Percentiles rank a stretch among this genome's conserved stretches.
Conservation (phyloP, 805 yeast genomes). For the Suhomyces tanzawaensis region DNA sequence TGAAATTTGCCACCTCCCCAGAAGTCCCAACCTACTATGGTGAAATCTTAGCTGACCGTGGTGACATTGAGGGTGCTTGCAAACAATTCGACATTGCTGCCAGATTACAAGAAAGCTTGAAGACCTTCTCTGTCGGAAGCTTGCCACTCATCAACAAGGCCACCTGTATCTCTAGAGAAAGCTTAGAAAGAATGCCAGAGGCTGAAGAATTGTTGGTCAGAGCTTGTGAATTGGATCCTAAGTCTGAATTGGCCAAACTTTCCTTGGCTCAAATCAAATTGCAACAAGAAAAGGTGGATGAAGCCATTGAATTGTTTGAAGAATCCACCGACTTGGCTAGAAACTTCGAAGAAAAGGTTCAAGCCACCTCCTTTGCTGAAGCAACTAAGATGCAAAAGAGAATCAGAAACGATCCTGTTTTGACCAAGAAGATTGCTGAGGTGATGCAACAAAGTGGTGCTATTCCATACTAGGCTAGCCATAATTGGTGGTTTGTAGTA, state of each 20-base stretch:
- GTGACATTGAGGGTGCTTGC: slow-evolving; percentile 67
- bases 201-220: slow-evolving; percentile 65
- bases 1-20: slow-evolving; percentile 79
- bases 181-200: slow-evolving; percentile 45
- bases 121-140: slow-evolving; percentile 77
- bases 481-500: too few species aligned
- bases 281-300: slow-evolving; percentile 77
- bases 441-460: slow-evolving; percentile 39
- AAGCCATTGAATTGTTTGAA: slow-evolving; percentile 79
- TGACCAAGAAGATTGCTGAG: slow-evolving; percentile 62
- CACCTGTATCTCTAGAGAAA: slow-evolving; percentile 58
- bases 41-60: slow-evolving; percentile 83
- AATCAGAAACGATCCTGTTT: slow-evolving; percentile 65
- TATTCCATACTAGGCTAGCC: slow-evolving; percentile 7
- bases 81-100: slow-evolving; percentile 85
- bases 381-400: slow-evolving; percentile 88
- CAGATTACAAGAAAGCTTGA: slow-evolving; percentile 70
- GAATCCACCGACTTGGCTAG: slow-evolving; percentile 81
- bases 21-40: slow-evolving; percentile 96
- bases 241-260: slow-evolving; percentile 82
- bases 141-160: slow-evolving; percentile 90
- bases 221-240: slow-evolving; percentile 83
- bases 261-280: slow-evolving; percentile 89
- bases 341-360: slow-evolving; percentile 80
- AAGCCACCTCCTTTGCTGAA: slow-evolving; percentile 87